Evolutionary conservation across 176 grass and related monocot species (phyloP), one percentile per base, ranked within the genome.

Genomic region (Carex myosuroides): DNA sequence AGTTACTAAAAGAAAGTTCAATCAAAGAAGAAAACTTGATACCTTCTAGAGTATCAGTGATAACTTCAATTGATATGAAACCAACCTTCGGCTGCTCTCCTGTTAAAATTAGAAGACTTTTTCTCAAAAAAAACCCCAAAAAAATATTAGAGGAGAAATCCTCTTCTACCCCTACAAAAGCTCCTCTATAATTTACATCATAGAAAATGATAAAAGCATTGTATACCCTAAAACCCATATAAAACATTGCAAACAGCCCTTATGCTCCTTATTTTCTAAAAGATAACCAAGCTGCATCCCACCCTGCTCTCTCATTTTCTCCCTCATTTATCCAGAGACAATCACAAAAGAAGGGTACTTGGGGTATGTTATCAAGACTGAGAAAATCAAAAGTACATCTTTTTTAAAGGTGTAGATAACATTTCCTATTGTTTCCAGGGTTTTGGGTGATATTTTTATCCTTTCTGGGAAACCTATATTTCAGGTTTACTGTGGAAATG

Each of bases 31-130:
- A 80, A 3, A 22, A 64, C 63, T 58, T 83, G 75, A 70, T 95
- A 99, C 96, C 96, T 99, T 99, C 91, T 76, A 99, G 44, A 64
- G 60, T 85, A 78, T 99, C 88, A 55, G 93, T 99, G 60, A 94
- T 33, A 44, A 99, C 79, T 81, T 95, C 96, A 52, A 99, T 95
- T 60, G 96, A 90, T 84, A 92, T 90, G 79, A 89, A 94, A 44
- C 93, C 93, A 85, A 89, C 89, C 88, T 95, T 91, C 66, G 87
- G 91, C 75, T 99, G 88, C 71, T 73, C 81, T 69, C 9, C 90
- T 98, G 70, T 90, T 52, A 53, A 74, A 84, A 84, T 60, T n/a
- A 4, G 61, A 68, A 83, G 16, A 18, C 7, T 11, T 8, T 66
- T 83, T 83, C 63, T 46, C 61, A 83, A 46, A 68, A 68, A 16